Conservation (phyloP, 441 rosid genomes). For the Rhodomyrtus psidioides region DNA sequence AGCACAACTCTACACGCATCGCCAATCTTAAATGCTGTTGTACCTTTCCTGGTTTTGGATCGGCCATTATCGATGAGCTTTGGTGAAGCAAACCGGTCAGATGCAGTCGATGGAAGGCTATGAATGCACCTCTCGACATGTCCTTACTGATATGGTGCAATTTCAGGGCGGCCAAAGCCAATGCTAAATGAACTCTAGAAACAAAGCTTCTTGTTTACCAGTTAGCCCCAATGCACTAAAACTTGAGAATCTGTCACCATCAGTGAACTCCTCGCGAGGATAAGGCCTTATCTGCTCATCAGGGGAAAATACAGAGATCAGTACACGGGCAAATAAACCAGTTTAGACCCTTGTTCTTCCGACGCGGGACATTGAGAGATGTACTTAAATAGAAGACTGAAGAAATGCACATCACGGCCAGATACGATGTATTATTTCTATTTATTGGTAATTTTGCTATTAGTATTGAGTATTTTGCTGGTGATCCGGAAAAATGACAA, state of each 20-base stretch:
- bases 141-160: background rate
- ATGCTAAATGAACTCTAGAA: conserved; percentile 56
- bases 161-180: background rate
- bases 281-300: conserved; percentile 65
- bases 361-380: background rate
- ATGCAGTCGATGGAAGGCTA: background rate
- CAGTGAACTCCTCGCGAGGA: conserved; percentile 52
- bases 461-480: no score
- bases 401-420: background rate
- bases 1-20: background rate
- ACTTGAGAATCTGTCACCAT: conserved; percentile 37
- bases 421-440: background rate
- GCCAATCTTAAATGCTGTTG: background rate
- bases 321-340: background rate
- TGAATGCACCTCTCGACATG: background rate
- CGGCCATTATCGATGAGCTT: background rate
- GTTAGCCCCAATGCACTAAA: conserved; percentile 62
- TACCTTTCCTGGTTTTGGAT: background rate
- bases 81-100: background rate
- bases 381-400: background rate
- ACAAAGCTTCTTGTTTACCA: conserved; percentile 71
- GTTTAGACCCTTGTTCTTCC: background rate
- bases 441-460: background rate
- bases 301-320: conserved; percentile 1
- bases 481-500: no score